These are phyloP conservation scores for Sugiyamaella castrensis DNA, from an alignment of 1,139 yeast species.

Conservation along the genomic window DNA sequence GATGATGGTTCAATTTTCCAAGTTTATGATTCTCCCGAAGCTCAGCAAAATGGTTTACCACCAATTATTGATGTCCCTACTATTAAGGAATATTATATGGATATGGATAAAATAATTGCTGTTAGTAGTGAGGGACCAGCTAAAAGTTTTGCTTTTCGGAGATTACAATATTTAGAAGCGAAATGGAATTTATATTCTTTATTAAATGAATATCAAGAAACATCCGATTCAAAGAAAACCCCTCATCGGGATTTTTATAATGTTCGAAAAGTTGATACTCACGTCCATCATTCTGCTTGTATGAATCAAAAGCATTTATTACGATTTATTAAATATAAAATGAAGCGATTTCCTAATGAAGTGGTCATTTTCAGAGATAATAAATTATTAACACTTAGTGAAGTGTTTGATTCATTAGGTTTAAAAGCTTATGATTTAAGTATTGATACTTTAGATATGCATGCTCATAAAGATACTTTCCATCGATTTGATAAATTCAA, in stretches of 20 bases:
- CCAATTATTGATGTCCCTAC: constrained; percentile 71
- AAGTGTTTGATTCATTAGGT: constrained; percentile 87
- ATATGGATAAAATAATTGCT: constrained; percentile 64
- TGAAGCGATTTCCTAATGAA: constrained; percentile 76
- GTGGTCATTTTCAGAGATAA: constrained; percentile 94
- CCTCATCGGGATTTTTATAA: constrained; percentile 98
- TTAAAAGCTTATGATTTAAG: constrained; percentile 92
- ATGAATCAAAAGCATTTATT: constrained; percentile 97
- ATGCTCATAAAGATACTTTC: constrained; percentile 96
- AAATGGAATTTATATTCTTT: constrained; percentile 91
- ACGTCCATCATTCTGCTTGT: constrained; percentile 98
- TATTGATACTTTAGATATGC: constrained; percentile 98
- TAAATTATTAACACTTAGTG: constrained; percentile 74
- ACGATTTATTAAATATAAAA: constrained; percentile 89
- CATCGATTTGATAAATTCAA: constrained; percentile 98
- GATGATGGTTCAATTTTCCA: constrained; percentile 70
- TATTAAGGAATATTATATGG: constrained; percentile 77
- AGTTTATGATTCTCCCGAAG: constrained; percentile 46
- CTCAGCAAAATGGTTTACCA: constrained; percentile 33
- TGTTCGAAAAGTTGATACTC: constrained; percentile 97
- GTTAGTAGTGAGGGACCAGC: constrained; percentile 93
- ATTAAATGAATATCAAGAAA: constrained; percentile 89
- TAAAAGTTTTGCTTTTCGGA: constrained; percentile 93
- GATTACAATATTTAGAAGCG: constrained; percentile 91
- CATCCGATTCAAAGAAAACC: constrained; percentile 72